A percentile compares a stretch with the other conserved stretches of the same genome.
Evolutionary conservation across 768 basidiomycete species (phyloP).

Genomic region (Hericium erinaceus): DNA sequence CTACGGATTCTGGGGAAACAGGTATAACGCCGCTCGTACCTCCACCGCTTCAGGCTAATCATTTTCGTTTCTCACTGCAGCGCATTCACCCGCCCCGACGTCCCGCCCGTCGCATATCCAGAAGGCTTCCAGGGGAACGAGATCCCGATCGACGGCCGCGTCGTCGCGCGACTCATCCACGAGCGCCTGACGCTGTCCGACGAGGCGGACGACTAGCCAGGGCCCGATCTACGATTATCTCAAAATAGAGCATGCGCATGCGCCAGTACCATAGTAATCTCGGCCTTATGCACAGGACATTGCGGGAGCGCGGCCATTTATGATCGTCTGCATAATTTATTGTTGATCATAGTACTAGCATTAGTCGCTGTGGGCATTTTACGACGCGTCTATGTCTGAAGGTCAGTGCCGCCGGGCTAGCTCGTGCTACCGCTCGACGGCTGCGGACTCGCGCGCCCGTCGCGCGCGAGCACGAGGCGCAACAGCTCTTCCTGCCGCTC

Average conservation of each 20-base stretch:
- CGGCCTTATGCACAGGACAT: too few species aligned
- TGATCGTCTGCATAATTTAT: too few species aligned
- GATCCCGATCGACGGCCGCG: slow-evolving; percentile 73
- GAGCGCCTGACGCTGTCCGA: slow-evolving; percentile 47
- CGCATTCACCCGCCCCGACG: slow-evolving; percentile 63
- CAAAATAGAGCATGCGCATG: too few species aligned
- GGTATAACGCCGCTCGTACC: slow-evolving; percentile 30
- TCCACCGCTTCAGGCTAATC: slow-evolving; percentile 1
- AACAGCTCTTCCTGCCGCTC: slow-evolving; percentile 52
- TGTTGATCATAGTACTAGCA: too few species aligned
- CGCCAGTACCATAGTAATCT: too few species aligned
- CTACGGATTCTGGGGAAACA: slow-evolving; percentile 76
- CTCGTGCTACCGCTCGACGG: too few species aligned
- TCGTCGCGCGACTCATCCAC: slow-evolving; percentile 51
- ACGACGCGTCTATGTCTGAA: too few species aligned
- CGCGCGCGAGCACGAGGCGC: background rate
- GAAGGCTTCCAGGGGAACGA: slow-evolving; percentile 83
- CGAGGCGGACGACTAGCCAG: slow-evolving; percentile 50
- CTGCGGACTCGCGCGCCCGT: background rate
- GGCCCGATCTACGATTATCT: background rate
- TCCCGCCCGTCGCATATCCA: slow-evolving; percentile 65
- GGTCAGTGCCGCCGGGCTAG: too few species aligned
- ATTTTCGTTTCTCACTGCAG: slow-evolving; percentile 25
- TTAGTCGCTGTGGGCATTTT: too few species aligned
- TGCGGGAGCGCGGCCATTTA: too few species aligned